phyloP scores from a whole-genome alignment of 1,139 yeast genomes.

The Arxiozyma bovina region DNA sequence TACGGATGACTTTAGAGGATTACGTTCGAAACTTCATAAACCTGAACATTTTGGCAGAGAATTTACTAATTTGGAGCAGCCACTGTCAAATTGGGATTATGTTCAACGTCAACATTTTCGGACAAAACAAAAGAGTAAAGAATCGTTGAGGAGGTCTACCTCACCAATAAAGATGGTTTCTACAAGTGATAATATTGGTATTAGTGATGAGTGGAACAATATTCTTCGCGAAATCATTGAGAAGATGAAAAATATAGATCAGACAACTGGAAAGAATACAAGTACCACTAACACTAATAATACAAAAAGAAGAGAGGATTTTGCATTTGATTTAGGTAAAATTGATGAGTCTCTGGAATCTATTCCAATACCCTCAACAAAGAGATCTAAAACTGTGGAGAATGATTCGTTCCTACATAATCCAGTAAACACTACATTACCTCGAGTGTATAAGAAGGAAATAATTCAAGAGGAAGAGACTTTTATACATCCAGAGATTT shows the following conservation, averaged over 20 bases:
- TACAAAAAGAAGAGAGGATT: conserved; percentile 12
- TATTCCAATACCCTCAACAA: conserved; percentile 11
- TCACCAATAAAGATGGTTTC: conserved; percentile 22
- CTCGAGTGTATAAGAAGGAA: conserved; percentile 15
- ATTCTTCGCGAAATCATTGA: conserved; percentile 18
- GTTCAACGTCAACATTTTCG: conserved; percentile 19
- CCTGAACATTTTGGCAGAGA: background rate
- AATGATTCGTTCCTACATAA: conserved; percentile 11
- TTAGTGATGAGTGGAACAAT: conserved; percentile 16
- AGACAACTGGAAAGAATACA: background rate
- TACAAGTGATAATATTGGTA: conserved; percentile 4
- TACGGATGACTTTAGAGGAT: background rate
- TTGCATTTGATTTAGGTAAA: conserved; percentile 21
- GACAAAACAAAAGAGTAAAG: conserved; percentile 16
- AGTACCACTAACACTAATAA: conserved; percentile 4
- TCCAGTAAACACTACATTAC: conserved; percentile 24
- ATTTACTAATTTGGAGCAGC: background rate
- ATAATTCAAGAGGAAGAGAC: conserved; percentile 10
- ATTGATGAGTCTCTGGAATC: conserved; percentile 11
- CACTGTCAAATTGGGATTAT: conserved; percentile 1
- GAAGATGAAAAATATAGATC: conserved; percentile 8
- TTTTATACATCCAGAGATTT: conserved; percentile 11
- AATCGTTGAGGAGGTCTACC: conserved; percentile 15
- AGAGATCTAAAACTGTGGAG: conserved; percentile 16
- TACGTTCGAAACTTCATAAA: conserved; percentile 1